These are phyloP conservation scores for Odontarrhena argentea DNA, from an alignment of 345 rosid genomes.

Conservation along the genomic window DNA sequence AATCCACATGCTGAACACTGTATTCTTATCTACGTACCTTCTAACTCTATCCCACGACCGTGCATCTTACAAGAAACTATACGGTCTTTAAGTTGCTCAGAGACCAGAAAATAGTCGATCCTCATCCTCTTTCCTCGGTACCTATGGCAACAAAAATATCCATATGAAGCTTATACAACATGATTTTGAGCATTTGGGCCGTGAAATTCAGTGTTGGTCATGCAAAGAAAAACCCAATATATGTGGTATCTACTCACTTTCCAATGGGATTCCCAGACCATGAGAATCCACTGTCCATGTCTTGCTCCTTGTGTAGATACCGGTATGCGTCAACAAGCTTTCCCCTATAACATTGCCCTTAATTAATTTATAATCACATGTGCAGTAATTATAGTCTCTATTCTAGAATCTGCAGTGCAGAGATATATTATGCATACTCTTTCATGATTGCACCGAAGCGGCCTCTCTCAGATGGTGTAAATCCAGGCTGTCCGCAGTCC, in stretches of 20 bases:
- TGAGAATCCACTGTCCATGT: constrained; percentile 91
- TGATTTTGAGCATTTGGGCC: not conserved
- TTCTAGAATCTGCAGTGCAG: not conserved
- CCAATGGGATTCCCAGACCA: constrained; percentile 94
- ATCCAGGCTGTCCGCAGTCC: constrained; percentile 98
- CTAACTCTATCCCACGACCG: constrained; percentile 77
- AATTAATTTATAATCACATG: not conserved
- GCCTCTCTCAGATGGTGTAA: constrained; percentile 87
- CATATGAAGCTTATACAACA: constrained; percentile 10
- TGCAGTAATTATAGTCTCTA: constrained; percentile 5
- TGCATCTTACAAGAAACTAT: constrained; percentile 71
- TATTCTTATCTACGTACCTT: constrained; percentile 51
- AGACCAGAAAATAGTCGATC: constrained; percentile 82
- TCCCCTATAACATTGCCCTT: constrained; percentile 59
- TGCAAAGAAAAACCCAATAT: not conserved
- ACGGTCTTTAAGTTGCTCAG: constrained; percentile 68
- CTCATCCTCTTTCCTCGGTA: constrained; percentile 92
- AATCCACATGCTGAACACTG: not conserved
- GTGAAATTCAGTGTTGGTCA: not conserved
- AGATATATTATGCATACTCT: constrained; percentile 55
- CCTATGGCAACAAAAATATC: constrained; percentile 45
- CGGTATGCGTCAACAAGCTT: constrained; percentile 86
- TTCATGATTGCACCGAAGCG: constrained; percentile 73
- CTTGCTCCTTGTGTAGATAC: constrained; percentile 75
- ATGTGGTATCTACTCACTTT: constrained; percentile 56